Base-by-base conservation (phyloP, 2,329 filamentous ascomycete species). In the Colletotrichum sp. region DNA sequence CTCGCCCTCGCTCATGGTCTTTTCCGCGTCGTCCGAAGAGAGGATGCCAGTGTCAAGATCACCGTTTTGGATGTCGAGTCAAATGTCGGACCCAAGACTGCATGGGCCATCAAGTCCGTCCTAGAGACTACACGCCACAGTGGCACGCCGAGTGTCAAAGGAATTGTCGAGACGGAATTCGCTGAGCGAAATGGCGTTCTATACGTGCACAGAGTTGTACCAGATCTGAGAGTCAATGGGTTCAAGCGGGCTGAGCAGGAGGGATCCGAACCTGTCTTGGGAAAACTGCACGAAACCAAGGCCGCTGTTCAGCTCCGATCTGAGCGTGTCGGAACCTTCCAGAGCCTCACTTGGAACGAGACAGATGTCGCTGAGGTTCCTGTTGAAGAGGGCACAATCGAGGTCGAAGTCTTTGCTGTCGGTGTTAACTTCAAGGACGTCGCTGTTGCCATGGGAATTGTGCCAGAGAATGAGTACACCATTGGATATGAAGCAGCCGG, bases 171-270 rank as follows among this genome's bases (percentile, higher is more conserved):
- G 15, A 57, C 52, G n/a, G 52, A 57, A 1, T 57, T 57, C 52
- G 1, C 21, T 26, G 52, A 57, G 24, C 52, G 52, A 13, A 26
- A 57, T 57, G 52, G 52, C 15, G 24, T 57, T 26, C 52, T 57
- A 8, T 57, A 57, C 1, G 52, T 57, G n/a, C 52, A 57, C 12
- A 57, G 66, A 68, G 21, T 58, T 7, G 24, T 24, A 26, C 71
- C 10, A 26, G 61, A 58, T 34, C n/a, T 26, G 21, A 10, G 38
- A 5, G 82, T 83, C 5, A 79, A 69, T 13, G 80, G 83, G 69
- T 83, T 80, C 52, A 57, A 57, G 52, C 52, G 52, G 36, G 72
- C 76, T 38, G 81, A 82, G 68, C 77, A 80, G 3, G 68, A 79
- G 28, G 82, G 81, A 5, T 18, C 26, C 12, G 52, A 57, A 13